phyloP scores from a whole-genome alignment of 176 grass and related monocot genomes.

The Phoenix dactylifera region DNA sequence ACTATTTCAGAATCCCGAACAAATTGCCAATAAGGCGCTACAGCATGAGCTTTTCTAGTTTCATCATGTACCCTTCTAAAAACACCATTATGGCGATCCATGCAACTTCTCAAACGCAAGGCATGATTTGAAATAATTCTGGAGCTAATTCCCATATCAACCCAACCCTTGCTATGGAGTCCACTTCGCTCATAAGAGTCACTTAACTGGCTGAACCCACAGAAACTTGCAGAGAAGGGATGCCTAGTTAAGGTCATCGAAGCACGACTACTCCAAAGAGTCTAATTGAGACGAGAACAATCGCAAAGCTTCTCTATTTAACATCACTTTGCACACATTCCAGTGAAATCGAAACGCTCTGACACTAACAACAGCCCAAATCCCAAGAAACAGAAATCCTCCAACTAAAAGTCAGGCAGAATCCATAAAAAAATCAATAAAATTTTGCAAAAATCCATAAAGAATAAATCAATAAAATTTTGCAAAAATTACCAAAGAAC shows the following conservation, averaged over 20 bases:
- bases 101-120: slow-evolving; percentile 45
- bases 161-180: slow-evolving; percentile 18
- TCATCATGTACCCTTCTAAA: slow-evolving; percentile 32
- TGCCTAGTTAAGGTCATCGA: slow-evolving; percentile 28
- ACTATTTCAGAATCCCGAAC: slow-evolving; percentile 30
- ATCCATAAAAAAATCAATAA: too few species aligned
- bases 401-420: too few species aligned
- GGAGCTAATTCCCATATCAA: slow-evolving; percentile 32
- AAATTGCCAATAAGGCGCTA: slow-evolving; percentile 33
- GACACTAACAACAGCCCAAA: too few species aligned
- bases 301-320: slow-evolving; percentile 41
- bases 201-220: slow-evolving; percentile 27
- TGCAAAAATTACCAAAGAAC: too few species aligned
- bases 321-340: slow-evolving; percentile 66
- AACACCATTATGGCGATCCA: slow-evolving; percentile 24
- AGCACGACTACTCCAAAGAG: slow-evolving; percentile 14
- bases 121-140: slow-evolving; percentile 22
- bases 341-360: neutral
- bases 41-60: slow-evolving; percentile 19
- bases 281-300: slow-evolving; percentile 33
- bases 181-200: slow-evolving; percentile 9
- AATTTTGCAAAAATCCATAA: too few species aligned
- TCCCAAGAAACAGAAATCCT: too few species aligned
- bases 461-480: too few species aligned
- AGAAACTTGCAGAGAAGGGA: slow-evolving; percentile 23